Evolutionary conservation across 2,329 filamentous ascomycete species (phyloP).

Genomic region (Talaromyces amestolkiae): DNA sequence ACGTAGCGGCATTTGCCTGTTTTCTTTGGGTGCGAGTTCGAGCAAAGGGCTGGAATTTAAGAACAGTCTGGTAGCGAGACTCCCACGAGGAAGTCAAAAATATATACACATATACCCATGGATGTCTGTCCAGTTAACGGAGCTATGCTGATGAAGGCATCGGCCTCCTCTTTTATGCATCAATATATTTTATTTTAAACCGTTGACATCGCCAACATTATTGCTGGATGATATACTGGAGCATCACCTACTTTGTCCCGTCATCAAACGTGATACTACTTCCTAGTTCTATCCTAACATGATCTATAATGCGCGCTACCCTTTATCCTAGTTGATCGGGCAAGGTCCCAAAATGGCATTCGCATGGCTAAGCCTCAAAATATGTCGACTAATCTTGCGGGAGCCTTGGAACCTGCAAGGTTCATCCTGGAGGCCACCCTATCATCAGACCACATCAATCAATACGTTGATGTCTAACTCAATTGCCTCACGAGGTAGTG

Average conservation of each 20-base stretch:
- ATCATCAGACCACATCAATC: not conserved
- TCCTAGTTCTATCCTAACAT: not conserved
- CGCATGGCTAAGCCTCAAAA: not conserved
- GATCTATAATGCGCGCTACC: not conserved
- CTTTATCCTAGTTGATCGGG: not conserved
- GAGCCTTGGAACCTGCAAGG: not conserved
- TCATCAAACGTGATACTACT: too few relatives aligned
- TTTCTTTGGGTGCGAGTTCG: constrained; percentile 16
- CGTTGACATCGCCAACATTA: not conserved
- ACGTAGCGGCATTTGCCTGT: constrained; percentile 16
- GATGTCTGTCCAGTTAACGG: not conserved
- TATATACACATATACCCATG: not conserved
- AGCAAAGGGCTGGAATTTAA: constrained; percentile 7
- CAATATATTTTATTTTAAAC: not conserved
- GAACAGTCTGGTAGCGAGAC: not conserved
- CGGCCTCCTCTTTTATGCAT: not conserved
- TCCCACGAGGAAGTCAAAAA: not conserved
- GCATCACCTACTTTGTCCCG: too few relatives aligned
- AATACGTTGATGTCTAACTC: not conserved
- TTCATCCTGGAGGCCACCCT: not conserved
- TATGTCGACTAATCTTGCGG: not conserved
- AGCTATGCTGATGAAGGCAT: not conserved
- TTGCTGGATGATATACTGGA: not conserved
- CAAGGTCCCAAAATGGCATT: not conserved
- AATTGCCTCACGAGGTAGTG: not conserved